A percentile compares a stretch with the other conserved stretches of the same genome.
phyloP scores from a whole-genome alignment of 805 yeast species.

The Yamadazyma philogaea region DNA sequence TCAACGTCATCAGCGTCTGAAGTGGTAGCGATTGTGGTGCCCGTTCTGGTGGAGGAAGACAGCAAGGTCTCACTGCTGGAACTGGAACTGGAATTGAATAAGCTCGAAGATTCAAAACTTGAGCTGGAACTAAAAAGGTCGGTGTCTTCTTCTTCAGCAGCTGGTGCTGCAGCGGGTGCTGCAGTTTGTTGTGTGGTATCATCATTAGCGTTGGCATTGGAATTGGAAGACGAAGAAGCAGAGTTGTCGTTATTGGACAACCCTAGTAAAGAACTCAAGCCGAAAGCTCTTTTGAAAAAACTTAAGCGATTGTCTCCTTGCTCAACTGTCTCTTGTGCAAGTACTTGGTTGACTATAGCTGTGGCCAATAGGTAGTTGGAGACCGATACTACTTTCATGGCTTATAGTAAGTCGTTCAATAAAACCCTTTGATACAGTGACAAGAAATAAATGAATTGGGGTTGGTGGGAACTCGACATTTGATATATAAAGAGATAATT shows the following conservation, averaged over 20 bases:
- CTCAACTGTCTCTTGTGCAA: conserved; percentile 10
- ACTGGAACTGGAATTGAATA: conserved; percentile 12
- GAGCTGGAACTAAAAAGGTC: conserved; percentile 9
- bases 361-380: conserved; percentile 23
- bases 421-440: conserved; percentile 6
- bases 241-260: not conserved
- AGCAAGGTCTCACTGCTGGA: conserved; percentile 14
- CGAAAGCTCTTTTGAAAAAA: conserved; percentile 15
- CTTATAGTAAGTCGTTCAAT: conserved; percentile 1
- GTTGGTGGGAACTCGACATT: conserved; percentile 2
- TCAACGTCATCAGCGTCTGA: conserved; percentile 9
- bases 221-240: conserved; percentile 1
- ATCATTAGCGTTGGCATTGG: conserved; percentile 7
- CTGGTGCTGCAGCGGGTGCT: conserved; percentile 2
- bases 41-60: conserved; percentile 12
- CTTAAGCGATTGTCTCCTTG: conserved; percentile 4
- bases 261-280: conserved; percentile 10
- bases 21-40: conserved; percentile 10
- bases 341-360: conserved; percentile 21
- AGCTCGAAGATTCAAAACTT: conserved; percentile 10
- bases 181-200: conserved; percentile 7
- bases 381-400: conserved; percentile 25
- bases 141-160: conserved; percentile 10
- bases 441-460: conserved; percentile 2
- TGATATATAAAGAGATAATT: conserved; percentile 8